Conservation (phyloP, 1,139 yeast species). For the Arxiozyma slooffiae region DNA sequence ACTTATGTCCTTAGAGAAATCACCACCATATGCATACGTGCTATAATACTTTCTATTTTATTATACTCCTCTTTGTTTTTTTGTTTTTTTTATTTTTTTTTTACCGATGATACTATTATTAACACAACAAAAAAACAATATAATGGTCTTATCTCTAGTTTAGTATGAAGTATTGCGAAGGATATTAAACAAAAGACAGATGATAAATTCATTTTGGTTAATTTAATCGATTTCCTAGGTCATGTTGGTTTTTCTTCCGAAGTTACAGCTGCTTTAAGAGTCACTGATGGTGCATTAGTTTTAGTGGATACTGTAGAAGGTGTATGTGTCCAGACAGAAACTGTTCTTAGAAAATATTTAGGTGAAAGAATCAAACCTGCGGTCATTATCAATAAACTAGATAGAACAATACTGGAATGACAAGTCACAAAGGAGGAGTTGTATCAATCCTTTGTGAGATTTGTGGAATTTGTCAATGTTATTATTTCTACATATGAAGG, state of each 20-base stretch:
- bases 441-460: conserved; percentile 96
- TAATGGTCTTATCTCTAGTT: too few relatives aligned
- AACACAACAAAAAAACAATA: too few relatives aligned
- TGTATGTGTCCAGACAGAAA: conserved; percentile 99
- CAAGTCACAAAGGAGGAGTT: conserved; percentile 98
- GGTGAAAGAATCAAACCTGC: conserved; percentile 99
- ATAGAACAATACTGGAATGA: conserved; percentile 97
- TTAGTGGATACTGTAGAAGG: conserved; percentile 99
- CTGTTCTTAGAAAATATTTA: conserved; percentile 97
- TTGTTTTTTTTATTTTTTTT: too few relatives aligned
- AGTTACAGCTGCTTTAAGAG: conserved; percentile 99
- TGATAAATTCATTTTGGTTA: conserved; percentile 91
- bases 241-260: conserved; percentile 99
- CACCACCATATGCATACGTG: too few relatives aligned
- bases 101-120: too few relatives aligned
- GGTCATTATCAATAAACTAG: conserved; percentile 96
- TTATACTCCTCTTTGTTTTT: too few relatives aligned
- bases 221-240: conserved; percentile 99
- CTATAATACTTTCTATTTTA: too few relatives aligned
- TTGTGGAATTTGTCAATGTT: conserved; percentile 98
- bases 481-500: conserved; percentile 93
- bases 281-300: conserved; percentile 99
- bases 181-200: conserved; percentile 92
- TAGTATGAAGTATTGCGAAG: too few relatives aligned
- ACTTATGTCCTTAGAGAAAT: too few relatives aligned